phyloP scores from a whole-genome alignment of 148 eudicot species.

The Nyssa sinensis region DNA sequence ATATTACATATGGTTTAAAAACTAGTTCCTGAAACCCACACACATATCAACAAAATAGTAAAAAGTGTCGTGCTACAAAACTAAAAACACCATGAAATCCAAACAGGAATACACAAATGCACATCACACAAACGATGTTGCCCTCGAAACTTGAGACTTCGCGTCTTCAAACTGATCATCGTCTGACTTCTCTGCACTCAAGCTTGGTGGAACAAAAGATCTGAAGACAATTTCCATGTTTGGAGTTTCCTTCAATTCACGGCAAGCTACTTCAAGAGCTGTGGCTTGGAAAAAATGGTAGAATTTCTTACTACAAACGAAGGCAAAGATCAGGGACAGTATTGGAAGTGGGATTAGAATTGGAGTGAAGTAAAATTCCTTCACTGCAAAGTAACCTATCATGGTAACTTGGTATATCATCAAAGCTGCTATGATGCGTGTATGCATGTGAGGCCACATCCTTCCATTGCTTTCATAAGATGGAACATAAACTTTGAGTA shows the following conservation, averaged over 20 bases:
- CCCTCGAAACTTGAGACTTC: conserved; percentile 32
- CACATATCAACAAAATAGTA: too few relatives aligned
- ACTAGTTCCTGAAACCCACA: too few relatives aligned
- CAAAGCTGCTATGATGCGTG: conserved; percentile 61
- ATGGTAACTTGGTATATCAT: conserved; percentile 70
- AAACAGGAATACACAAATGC: too few relatives aligned
- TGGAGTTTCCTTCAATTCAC: conserved; percentile 52
- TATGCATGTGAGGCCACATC: conserved; percentile 91
- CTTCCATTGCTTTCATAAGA: conserved; percentile 81
- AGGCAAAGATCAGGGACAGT: conserved; percentile 44
- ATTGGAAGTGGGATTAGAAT: conserved; percentile 61
- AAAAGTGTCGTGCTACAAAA: too few relatives aligned
- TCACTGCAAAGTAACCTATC: conserved; percentile 65
- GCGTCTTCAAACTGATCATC: conserved; percentile 62
- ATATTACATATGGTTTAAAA: too few relatives aligned
- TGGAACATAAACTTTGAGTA: conserved; percentile 76
- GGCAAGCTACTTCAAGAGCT: conserved; percentile 69
- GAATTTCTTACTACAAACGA: conserved; percentile 56
- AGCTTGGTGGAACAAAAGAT: conserved; percentile 58
- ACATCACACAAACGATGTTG: conserved; percentile 32
- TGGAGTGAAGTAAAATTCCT: conserved; percentile 36
- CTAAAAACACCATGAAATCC: too few relatives aligned
- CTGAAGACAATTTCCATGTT: conserved; percentile 59
- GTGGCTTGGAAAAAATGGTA: conserved; percentile 62
- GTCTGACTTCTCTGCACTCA: conserved; percentile 53